Base-by-base conservation (phyloP, 2,329 filamentous ascomycete species). In the Rosellinia necatrix region DNA sequence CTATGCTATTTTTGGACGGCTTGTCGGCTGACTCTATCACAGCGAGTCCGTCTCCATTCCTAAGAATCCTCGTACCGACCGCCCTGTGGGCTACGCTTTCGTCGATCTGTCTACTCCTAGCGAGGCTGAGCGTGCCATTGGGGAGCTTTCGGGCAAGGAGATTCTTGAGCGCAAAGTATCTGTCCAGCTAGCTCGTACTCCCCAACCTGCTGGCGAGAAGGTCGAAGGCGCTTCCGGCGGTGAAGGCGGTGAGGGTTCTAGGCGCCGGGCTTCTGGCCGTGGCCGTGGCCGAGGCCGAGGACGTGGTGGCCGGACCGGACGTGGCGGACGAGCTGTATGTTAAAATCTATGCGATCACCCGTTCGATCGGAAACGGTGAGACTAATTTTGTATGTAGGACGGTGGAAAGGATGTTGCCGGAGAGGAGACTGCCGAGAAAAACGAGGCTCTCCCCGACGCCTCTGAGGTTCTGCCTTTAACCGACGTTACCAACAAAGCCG, bases 11-110 rank as follows among this genome's bases (percentile, higher is more conserved):
- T 40, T 29, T 17, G n/a, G 27, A 24, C 9, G 24, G 32, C 34
- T 24, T 42, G 32, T 21, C 9, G 4, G 53, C 61, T 68, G 56
- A 67, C 38, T 6, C n/a, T n/a, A 10, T 46, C 27, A 44, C 66
- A 97, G 94, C 78, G 94, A 99, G 84, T 96, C 91, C 77, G 93
- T 93, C 76, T 97, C 94, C 69, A 99, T 99, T 78, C 94, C 94
- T 68, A 96, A 96, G 85, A 97, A 99, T 84, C 94, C 94, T 74
- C 93, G 94, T 77, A 99, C 93, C 78, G 93, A 92, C 78, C 93
- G 94, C 75, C 93, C 94, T 64, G 94, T 99, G 75, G 94, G 94
- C 73, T 99, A 97, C 78, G 94, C 94, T 74, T 99, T 99, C 75
- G 94, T 99, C 75, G 94, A 97, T 74, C 89, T 99, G 65, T 96